Base-by-base conservation (phyloP, 768 basidiomycete genomes). In the Kwoniella bestiolae region DNA sequence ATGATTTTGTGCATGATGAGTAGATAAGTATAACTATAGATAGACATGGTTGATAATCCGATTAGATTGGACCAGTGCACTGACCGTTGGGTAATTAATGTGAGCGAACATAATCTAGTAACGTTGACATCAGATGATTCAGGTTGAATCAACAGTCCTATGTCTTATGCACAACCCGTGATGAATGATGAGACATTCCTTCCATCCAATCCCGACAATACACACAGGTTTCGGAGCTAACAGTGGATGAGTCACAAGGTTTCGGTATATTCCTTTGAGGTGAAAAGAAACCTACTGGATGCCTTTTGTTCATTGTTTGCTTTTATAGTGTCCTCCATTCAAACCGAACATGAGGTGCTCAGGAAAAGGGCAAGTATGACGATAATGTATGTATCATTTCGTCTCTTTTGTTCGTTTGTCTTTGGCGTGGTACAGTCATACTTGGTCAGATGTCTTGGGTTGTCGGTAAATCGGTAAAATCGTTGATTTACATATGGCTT, bases 161-260 rank as follows among this genome's bases (percentile, higher is more conserved):
- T 44, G 8, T 44, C 8, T 8, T 44, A 44, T 8, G 38, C 38
- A 44, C n/a, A n/a, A 25, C 29, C 52, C 16, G 29, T 29, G 31
- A 50, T 28, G 16, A 28, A 23, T 23, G 49, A 50, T 8, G 8
- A 41, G 38, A 41, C 38, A 41, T 41, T 14, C 38, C 38, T 16
- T 41, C 18, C 38, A 41, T 41, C 49, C 49, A 50, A 28, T 26
- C 29, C 29, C 52, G 52, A 53, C n/a, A 38, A 38, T 14, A 41
- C 38, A 41, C 38, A 41, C 35, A 12, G 18, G 38, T 41, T 41
- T 41, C 38, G 38, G 38, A 41, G 1, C 12, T 16, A n/a, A n/a
- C n/a, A n/a, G n/a, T n/a, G n/a, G n/a, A n/a, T n/a, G 14, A 18
- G 18, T 41, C 38, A 41, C 38, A 41, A 41, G 38, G 38, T 41